Conservation (phyloP, 805 yeast genomes). For the Ogataea trehaloabstinens region DNA sequence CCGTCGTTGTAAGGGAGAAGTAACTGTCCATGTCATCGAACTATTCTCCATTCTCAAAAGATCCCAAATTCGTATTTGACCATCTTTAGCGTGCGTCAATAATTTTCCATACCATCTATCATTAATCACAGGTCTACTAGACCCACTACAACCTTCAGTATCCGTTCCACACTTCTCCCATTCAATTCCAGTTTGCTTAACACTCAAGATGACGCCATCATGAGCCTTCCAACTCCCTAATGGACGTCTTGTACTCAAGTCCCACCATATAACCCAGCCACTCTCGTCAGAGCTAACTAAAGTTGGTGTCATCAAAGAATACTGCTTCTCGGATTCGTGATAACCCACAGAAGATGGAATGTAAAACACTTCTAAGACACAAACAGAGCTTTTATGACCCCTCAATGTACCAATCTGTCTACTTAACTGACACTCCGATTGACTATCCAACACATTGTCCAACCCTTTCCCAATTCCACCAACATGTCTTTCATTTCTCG, state of each 20-base stretch:
- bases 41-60: conserved; percentile 10
- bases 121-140: conserved; percentile 21
- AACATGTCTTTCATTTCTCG: too few species aligned
- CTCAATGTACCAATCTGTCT: conserved; percentile 16
- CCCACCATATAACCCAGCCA: conserved; percentile 70
- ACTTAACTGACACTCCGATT: conserved; percentile 6
- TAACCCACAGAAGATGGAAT: conserved; percentile 17
- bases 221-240: conserved; percentile 61
- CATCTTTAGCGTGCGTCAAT: conserved; percentile 69
- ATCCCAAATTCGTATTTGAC: conserved; percentile 48
- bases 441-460: too few species aligned
- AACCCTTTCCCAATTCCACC: too few species aligned
- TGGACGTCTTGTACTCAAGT: conserved; percentile 54
- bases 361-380: conserved; percentile 14
- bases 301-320: conserved; percentile 33
- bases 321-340: neutral
- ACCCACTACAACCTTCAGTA: too few species aligned
- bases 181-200: conserved; percentile 42
- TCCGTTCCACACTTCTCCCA: conserved; percentile 24
- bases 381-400: conserved; percentile 14
- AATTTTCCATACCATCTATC: conserved; percentile 38
- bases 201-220: conserved; percentile 44
- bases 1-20: conserved; percentile 17
- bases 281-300: conserved; percentile 57
- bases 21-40: conserved; percentile 15